Conservation (phyloP, 192 early-diverging fungal genomes). For the Rhizophlyctis rosea region DNA sequence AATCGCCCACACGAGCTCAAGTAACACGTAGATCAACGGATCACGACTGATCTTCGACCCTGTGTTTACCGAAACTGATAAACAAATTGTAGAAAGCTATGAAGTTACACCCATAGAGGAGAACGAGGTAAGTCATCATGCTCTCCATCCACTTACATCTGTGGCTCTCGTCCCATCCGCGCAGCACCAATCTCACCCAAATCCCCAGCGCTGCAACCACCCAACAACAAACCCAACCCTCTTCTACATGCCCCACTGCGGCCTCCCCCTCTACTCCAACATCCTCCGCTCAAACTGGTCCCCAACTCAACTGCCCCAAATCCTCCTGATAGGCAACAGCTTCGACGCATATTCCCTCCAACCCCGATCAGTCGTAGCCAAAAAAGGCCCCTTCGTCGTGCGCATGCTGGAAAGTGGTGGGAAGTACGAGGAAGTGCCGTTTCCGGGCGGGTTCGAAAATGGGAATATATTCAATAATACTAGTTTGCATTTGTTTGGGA, state of each 20-base stretch:
- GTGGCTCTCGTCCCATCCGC: neutral
- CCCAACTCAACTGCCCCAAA: neutral
- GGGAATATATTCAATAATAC: conserved; percentile 35
- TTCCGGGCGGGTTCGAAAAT: neutral
- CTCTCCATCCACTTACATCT: neutral
- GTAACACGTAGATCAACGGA: too few relatives aligned
- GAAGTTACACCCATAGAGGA: conserved; percentile 7
- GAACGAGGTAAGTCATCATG: conserved; percentile 25
- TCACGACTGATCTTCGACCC: conserved; percentile 41
- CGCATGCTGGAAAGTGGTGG: neutral
- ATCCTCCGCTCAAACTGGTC: conserved; percentile 34
- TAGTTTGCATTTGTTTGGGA: conserved; percentile 28
- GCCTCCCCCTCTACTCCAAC: conserved; percentile 30
- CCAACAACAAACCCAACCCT: conserved; percentile 10
- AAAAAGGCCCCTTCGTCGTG: conserved; percentile 16
- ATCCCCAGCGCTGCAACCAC: conserved; percentile 19
- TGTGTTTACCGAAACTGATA: conserved; percentile 24
- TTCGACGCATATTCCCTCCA: conserved; percentile 26
- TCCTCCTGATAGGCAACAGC: conserved; percentile 34
- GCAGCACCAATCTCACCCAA: neutral
- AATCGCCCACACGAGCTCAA: too few relatives aligned
- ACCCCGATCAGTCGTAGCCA: neutral
- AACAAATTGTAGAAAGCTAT: conserved; percentile 5
- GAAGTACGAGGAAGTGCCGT: conserved; percentile 6
- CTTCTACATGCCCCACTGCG: conserved; percentile 46